These are phyloP conservation scores for Inga leiocalycina DNA, from an alignment of 306 rosid species.

Conservation along the genomic window DNA sequence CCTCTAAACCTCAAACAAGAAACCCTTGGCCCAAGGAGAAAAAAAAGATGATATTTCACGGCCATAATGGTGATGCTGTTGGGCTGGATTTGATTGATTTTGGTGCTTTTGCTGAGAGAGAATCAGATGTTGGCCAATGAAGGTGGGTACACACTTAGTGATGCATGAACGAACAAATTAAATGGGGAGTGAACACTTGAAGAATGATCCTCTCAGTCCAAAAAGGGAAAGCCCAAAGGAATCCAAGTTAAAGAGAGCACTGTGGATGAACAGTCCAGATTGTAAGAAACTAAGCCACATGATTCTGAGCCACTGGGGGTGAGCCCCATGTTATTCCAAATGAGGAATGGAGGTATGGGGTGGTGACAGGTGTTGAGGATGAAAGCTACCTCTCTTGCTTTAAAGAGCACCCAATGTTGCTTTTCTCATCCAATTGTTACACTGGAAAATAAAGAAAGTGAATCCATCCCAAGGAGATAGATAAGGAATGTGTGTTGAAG, in stretches of 20 bases:
- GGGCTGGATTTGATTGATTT: conserved; percentile 15
- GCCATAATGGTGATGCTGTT: conserved; percentile 27
- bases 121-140: conserved; percentile 38
- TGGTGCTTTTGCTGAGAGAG: neutral
- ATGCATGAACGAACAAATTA: conserved; percentile 3
- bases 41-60: neutral
- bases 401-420: neutral
- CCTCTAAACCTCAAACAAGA: too few relatives aligned
- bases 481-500: neutral
- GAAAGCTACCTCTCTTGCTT: neutral
- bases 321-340: conserved; percentile 18
- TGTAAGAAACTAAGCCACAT: neutral
- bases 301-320: neutral
- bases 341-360: conserved; percentile 20
- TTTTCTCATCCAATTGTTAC: neutral
- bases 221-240: conserved; percentile 41
- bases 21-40: too few relatives aligned
- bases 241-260: neutral
- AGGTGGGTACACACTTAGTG: neutral
- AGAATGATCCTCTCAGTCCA: conserved; percentile 35
- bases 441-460: neutral
- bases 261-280: neutral
- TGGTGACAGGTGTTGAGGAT: neutral
- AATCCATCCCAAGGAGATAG: neutral
- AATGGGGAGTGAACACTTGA: conserved; percentile 10